A percentile compares a stretch with the other conserved stretches of the same genome.
These are phyloP conservation scores for Sinapis alba DNA, from an alignment of 441 rosid species.

Conservation along the genomic window DNA sequence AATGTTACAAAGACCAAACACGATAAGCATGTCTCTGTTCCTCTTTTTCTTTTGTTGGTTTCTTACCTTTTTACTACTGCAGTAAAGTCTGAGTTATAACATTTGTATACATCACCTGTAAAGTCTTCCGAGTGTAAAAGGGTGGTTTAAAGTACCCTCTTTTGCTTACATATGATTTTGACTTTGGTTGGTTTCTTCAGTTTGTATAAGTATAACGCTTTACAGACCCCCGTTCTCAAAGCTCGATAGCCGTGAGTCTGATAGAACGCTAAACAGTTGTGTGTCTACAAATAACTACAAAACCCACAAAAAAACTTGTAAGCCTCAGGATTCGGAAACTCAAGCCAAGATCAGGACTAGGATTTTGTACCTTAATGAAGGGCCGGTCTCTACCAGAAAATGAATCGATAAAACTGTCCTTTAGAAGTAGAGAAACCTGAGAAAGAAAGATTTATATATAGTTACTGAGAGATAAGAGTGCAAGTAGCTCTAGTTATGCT, in stretches of 20 bases:
- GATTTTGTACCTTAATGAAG: constrained; percentile 69
- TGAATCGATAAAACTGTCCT: constrained; percentile 94
- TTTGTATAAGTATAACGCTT: constrained; percentile 24
- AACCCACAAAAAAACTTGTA: constrained; percentile 6
- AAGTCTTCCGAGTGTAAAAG: constrained; percentile 15
- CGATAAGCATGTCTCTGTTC: constrained; percentile 26
- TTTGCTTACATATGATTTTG: constrained; percentile 14
- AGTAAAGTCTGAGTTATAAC: constrained; percentile 20
- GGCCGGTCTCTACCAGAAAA: constrained; percentile 76
- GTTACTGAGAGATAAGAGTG: neutral
- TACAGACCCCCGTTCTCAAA: constrained; percentile 64
- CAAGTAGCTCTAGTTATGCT: constrained; percentile 3
- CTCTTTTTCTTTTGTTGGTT: neutral
- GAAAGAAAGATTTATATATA: constrained; percentile 9
- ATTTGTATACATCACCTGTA: constrained; percentile 29
- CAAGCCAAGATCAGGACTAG: neutral
- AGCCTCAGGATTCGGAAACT: constrained; percentile 5
- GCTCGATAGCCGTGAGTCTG: constrained; percentile 78
- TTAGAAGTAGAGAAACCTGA: constrained; percentile 94
- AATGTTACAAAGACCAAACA: constrained; percentile 11
- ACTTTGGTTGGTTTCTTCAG: constrained; percentile 26
- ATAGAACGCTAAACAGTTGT: constrained; percentile 81
- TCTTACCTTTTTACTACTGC: constrained; percentile 16
- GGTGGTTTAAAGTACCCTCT: constrained; percentile 13
- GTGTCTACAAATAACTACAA: constrained; percentile 88